Evolutionary conservation across 176 grass and related monocot species (phyloP).

Genomic region (Phoenix roebelenii): DNA sequence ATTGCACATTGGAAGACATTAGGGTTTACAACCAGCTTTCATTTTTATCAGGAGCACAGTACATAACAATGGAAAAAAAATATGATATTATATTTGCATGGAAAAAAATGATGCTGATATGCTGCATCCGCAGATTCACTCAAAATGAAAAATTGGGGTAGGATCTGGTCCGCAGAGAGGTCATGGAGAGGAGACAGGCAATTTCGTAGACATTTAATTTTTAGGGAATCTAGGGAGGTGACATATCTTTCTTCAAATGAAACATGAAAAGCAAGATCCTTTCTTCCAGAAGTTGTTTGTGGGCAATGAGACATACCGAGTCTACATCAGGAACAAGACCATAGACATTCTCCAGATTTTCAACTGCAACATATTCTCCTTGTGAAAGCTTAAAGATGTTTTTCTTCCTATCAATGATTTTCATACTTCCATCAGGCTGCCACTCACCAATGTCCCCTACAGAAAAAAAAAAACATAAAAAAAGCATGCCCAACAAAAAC

Average conservation of each 20-base stretch:
- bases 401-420: conserved; percentile 89
- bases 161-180: too few relatives aligned
- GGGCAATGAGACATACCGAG: conserved; percentile 32
- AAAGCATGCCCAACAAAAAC: not conserved
- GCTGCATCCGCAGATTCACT: too few relatives aligned
- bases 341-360: conserved; percentile 88
- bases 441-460: conserved; percentile 84
- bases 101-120: too few relatives aligned
- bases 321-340: conserved; percentile 63
- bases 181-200: too few relatives aligned
- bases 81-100: too few relatives aligned
- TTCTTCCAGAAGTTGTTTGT: not conserved
- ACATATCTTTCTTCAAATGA: too few relatives aligned
- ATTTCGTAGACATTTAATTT: not conserved
- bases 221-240: too few relatives aligned
- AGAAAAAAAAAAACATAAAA: not conserved
- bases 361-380: conserved; percentile 89
- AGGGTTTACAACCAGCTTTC: too few relatives aligned
- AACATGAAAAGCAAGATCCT: not conserved
- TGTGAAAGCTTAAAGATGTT: conserved; percentile 95
- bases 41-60: too few relatives aligned
- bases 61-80: too few relatives aligned
- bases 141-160: too few relatives aligned
- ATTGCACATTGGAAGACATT: too few relatives aligned
- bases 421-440: conserved; percentile 80